Evolutionary conservation across 352 stramenopile genomes (phyloP).

Genomic region (Phytophthora uliginosa): DNA sequence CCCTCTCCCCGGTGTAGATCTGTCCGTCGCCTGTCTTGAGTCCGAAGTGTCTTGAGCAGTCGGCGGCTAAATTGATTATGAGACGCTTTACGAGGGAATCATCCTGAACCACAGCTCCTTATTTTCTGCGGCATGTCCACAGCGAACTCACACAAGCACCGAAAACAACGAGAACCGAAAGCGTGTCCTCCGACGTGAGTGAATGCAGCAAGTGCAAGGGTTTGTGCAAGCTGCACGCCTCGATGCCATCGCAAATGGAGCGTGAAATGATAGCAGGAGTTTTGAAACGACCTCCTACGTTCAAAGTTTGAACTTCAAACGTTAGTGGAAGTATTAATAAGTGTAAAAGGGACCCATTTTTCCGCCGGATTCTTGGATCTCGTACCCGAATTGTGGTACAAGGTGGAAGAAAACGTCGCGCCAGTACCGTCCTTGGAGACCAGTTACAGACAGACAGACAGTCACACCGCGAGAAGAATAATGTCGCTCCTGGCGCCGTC

Average conservation of each 20-base stretch:
- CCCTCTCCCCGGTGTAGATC: no score
- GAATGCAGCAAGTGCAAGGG: background rate
- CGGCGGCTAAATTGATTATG: background rate
- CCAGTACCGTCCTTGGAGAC: conserved; percentile 1
- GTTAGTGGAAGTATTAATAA: background rate
- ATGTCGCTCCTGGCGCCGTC: conserved; percentile 4
- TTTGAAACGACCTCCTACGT: background rate
- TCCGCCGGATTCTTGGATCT: background rate
- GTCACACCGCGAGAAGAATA: background rate
- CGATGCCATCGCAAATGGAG: background rate
- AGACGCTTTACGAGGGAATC: background rate
- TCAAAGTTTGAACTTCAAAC: background rate
- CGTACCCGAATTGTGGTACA: background rate
- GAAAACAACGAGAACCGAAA: conserved; percentile 12
- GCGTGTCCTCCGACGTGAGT: background rate
- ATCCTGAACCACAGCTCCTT: background rate
- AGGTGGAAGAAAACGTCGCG: background rate
- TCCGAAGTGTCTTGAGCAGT: no score
- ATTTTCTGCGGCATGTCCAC: no score
- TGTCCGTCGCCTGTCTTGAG: no score
- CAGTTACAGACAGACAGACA: conserved; percentile 10
- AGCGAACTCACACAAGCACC: background rate
- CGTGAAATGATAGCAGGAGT: background rate
- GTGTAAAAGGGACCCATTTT: conserved; percentile 1
- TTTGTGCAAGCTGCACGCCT: background rate